phyloP scores from a whole-genome alignment of 495 filamentous ascomycete species.

The Parmelia sp. region DNA sequence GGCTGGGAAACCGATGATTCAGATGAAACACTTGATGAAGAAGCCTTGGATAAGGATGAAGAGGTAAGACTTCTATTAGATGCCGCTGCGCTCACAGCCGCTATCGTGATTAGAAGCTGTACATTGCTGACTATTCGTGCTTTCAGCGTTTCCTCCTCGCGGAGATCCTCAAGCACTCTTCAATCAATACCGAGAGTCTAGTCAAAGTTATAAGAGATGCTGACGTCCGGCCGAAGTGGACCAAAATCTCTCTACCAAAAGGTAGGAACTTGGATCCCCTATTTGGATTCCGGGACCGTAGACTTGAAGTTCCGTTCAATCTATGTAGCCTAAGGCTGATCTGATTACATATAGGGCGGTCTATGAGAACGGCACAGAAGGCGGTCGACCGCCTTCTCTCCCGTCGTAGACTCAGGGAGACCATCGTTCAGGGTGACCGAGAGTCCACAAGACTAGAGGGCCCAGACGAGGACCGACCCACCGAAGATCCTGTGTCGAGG shows the following conservation, averaged over 20 bases:
- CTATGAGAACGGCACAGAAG: background rate
- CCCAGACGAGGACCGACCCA: background rate
- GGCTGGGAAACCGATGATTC: constrained; percentile 2
- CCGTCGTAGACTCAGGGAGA: background rate
- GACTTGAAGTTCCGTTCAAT: background rate
- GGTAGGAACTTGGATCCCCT: background rate
- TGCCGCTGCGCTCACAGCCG: too few species aligned
- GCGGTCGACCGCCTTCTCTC: constrained; percentile 5
- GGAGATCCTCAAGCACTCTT: constrained; percentile 4
- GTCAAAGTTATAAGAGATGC: background rate
- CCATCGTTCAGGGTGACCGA: background rate
- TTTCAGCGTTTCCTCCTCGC: constrained; percentile 7
- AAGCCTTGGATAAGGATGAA: background rate
- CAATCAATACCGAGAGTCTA: background rate
- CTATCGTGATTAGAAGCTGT: background rate
- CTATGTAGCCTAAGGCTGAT: background rate
- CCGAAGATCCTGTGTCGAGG: too few species aligned
- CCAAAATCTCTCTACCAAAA: constrained; percentile 3
- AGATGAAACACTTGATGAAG: background rate
- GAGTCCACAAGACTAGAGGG: background rate
- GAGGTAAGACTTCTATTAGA: background rate
- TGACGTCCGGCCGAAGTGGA: background rate
- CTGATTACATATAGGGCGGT: background rate
- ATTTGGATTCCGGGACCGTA: background rate
- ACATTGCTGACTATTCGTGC: background rate